Percentiles rank a stretch among this genome's conserved stretches.
phyloP scores from a whole-genome alignment of 1,139 yeast genomes.

The Candida glucosophila region DNA sequence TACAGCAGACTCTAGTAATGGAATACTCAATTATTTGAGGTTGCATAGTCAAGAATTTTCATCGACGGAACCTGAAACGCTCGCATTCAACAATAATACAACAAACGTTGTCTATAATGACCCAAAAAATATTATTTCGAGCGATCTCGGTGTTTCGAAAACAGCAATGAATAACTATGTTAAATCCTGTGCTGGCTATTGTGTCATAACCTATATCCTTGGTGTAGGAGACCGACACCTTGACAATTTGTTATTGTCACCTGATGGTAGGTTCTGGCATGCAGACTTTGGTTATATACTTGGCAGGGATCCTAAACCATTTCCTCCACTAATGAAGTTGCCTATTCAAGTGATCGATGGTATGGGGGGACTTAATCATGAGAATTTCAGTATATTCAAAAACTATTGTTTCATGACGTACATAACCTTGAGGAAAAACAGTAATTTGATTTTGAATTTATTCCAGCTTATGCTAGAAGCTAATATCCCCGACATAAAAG shows the following conservation, averaged over 20 bases:
- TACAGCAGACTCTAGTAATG: slow-evolving; percentile 22
- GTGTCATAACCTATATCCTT: slow-evolving; percentile 87
- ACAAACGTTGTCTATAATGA: background rate
- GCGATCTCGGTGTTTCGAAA: slow-evolving; percentile 66
- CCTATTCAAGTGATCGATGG: slow-evolving; percentile 97
- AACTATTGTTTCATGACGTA: slow-evolving; percentile 93
- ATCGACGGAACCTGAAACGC: slow-evolving; percentile 18
- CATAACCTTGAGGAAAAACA: slow-evolving; percentile 80
- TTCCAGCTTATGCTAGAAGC: slow-evolving; percentile 94
- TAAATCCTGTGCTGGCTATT: slow-evolving; percentile 94
- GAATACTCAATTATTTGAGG: slow-evolving; percentile 64
- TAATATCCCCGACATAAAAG: slow-evolving; percentile 76
- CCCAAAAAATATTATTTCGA: slow-evolving; percentile 21
- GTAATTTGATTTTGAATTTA: slow-evolving; percentile 79
- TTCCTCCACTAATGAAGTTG: slow-evolving; percentile 95
- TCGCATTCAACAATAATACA: too few relatives aligned
- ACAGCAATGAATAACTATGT: slow-evolving; percentile 90
- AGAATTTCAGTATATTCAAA: slow-evolving; percentile 78
- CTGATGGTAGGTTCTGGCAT: slow-evolving; percentile 85
- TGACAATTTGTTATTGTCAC: slow-evolving; percentile 68
- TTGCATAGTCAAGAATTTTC: slow-evolving; percentile 47
- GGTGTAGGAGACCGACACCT: slow-evolving; percentile 98
- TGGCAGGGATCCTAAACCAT: slow-evolving; percentile 96
- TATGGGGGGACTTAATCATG: slow-evolving; percentile 88
- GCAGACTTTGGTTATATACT: slow-evolving; percentile 96